Base-by-base conservation (phyloP, 148 eudicot genomes). In the Silene conica region DNA sequence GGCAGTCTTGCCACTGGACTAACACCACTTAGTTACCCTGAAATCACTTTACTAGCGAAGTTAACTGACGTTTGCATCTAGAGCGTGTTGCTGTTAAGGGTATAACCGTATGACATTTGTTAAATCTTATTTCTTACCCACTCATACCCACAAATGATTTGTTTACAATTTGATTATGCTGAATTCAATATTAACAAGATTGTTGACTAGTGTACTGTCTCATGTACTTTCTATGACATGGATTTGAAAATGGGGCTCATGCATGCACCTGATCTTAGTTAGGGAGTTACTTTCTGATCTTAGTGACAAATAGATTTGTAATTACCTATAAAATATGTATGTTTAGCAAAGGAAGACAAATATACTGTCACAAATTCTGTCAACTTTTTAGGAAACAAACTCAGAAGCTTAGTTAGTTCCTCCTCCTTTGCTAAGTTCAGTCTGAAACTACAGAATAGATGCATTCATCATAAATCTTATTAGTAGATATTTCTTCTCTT, bases 321-420 rank as follows among this genome's bases (percentile, higher is more conserved):
- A 61, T 19, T n/a, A 46, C 21, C 19, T 22, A 18, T 26, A 34
- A 52, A 41, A 23, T 62, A 75, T 56, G 71, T 62, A 75, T 56
- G 71, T 52, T 64, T 31, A 31, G 5, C 64, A 31, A 67, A 67
- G 23, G 14, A 11, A 8, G 62, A 78, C 69, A 50, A 23, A 65
- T 43, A 58, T 73, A 31, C 73, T 34, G 57, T 65, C 46, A 23
- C 16, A 56, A 72, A 70, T 38, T 72, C 76, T 79, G 78, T 79
- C 75, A 75, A 75, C 20, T 43, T 71, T 64, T 57, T 67, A 80
- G 76, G 79, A 80, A 71, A 66, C 76, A 57, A 66, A 55, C 15
- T 75, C 73, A 66, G 78, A 58, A 72, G 15, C 61, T 52, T 43
- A 5, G 15, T 69, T 63, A 8, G 22, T 54, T 61, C 20, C 65